A percentile compares a stretch with the other conserved stretches of the same genome.
These are phyloP conservation scores for Dactylellina leptospora DNA, from an alignment of 2,329 filamentous ascomycete species.

Conservation along the genomic window DNA sequence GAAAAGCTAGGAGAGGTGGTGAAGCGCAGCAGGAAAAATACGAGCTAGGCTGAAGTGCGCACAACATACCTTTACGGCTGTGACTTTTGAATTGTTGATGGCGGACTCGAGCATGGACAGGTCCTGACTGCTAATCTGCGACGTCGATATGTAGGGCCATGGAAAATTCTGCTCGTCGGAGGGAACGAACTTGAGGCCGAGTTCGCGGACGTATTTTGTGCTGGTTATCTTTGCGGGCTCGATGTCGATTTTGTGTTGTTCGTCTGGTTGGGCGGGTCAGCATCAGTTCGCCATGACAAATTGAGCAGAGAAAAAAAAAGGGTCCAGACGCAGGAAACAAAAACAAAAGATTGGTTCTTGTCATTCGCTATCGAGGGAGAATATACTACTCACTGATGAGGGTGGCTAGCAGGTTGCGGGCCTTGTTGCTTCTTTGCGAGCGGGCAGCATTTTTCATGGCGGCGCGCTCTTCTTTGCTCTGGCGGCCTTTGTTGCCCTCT, in stretches of 20 bases:
- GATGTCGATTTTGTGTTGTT: conserved; percentile 53
- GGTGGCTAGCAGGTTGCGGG: conserved; percentile 30
- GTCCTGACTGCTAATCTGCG: conserved; percentile 50
- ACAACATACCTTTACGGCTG: conserved; percentile 49
- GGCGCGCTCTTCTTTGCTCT: conserved; percentile 51
- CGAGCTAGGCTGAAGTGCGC: conserved; percentile 39
- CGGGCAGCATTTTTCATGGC: conserved; percentile 52
- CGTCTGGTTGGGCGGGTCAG: conserved; percentile 40
- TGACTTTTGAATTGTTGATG: conserved; percentile 43
- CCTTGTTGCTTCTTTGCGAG: conserved; percentile 43
- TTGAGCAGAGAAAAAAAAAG: too few species aligned
- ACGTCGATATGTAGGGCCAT: conserved; percentile 51
- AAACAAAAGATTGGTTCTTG: conserved; percentile 9
- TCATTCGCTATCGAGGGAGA: not conserved
- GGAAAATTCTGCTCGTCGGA: conserved; percentile 45
- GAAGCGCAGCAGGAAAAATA: not conserved
- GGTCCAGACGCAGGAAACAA: conserved; percentile 18
- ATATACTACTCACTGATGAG: conserved; percentile 40
- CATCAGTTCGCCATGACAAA: conserved; percentile 49
- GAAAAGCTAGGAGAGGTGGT: not conserved
- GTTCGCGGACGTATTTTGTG: conserved; percentile 50
- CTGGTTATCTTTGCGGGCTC: conserved; percentile 50
- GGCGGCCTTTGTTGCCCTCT: conserved; percentile 48
- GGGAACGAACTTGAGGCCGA: conserved; percentile 49
- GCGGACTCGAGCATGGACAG: conserved; percentile 42